Percentiles rank a stretch among this genome's conserved stretches.
phyloP scores from a whole-genome alignment of 768 basidiomycete species.

The Suillus decipiens region DNA sequence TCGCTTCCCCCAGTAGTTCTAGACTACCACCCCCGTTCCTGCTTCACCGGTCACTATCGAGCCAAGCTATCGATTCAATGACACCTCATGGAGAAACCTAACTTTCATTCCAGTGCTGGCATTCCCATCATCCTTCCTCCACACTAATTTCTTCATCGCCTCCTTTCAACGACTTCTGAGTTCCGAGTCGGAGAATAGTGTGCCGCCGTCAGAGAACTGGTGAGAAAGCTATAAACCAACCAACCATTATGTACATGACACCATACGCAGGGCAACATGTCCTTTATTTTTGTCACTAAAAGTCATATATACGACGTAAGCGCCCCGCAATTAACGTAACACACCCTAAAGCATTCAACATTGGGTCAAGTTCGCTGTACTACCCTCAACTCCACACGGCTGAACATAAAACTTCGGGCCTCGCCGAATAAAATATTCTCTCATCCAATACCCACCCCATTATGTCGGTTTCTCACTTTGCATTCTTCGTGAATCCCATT shows the following conservation, averaged over 20 bases:
- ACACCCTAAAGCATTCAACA: no score
- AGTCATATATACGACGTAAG: no score
- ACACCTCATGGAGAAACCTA: neutral
- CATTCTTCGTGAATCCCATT: neutral
- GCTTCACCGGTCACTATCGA: neutral
- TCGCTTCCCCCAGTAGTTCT: neutral
- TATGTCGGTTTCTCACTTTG: neutral
- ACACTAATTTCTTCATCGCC: neutral
- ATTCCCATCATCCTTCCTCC: neutral
- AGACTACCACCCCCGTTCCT: neutral
- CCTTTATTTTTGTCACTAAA: no score
- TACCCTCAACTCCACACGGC: no score
- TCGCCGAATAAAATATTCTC: neutral
- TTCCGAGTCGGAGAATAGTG: no score
- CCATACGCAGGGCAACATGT: no score
- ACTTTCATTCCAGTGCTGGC: neutral
- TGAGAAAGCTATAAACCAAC: no score
- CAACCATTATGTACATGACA: no score
- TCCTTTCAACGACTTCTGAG: neutral
- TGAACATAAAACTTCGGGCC: neutral
- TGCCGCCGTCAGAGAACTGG: no score
- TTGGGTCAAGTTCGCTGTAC: no score
- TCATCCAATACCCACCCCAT: neutral
- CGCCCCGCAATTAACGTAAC: no score
- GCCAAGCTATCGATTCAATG: neutral